Conservation (phyloP, 352 stramenopile species). For the Phytophthora podocarpi region DNA sequence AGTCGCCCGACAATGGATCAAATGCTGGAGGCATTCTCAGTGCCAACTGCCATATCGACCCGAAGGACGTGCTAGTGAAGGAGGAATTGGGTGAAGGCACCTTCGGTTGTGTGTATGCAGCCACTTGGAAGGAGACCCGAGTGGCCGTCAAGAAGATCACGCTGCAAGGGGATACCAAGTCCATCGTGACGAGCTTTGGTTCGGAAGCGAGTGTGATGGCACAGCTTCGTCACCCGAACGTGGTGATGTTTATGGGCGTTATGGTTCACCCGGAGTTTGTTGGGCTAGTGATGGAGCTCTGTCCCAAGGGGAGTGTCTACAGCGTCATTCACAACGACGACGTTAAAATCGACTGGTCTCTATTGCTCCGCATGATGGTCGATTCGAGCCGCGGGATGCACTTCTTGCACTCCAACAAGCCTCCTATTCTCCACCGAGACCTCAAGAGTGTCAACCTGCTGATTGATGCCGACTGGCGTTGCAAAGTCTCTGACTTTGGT, state of each 20-base stretch:
- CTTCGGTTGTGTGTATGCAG: slow-evolving; percentile 79
- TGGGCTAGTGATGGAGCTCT: slow-evolving; percentile 90
- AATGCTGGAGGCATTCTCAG: slow-evolving; percentile 61
- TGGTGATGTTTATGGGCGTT: slow-evolving; percentile 92
- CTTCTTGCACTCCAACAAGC: slow-evolving; percentile 90
- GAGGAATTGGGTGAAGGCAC: slow-evolving; percentile 79
- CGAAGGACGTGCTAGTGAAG: slow-evolving; percentile 81
- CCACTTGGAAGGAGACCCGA: slow-evolving; percentile 80
- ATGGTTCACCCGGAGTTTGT: slow-evolving; percentile 90
- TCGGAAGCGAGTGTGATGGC: slow-evolving; percentile 86
- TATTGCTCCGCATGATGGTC: slow-evolving; percentile 87
- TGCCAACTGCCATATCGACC: slow-evolving; percentile 85
- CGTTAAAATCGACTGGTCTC: slow-evolving; percentile 85
- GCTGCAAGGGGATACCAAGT: slow-evolving; percentile 76
- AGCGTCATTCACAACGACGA: slow-evolving; percentile 79
- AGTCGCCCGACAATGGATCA: slow-evolving; percentile 47
- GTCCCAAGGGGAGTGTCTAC: slow-evolving; percentile 86
- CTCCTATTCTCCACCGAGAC: slow-evolving; percentile 90
- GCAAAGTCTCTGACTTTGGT: slow-evolving; percentile 92
- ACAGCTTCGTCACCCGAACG: slow-evolving; percentile 81
- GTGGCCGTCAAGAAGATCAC: slow-evolving; percentile 89
- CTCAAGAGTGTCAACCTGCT: slow-evolving; percentile 92
- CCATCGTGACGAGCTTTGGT: slow-evolving; percentile 83
- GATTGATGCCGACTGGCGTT: slow-evolving; percentile 87
- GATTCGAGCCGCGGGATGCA: slow-evolving; percentile 90